Evolutionary conservation across 345 rosid species (phyloP).

Genomic region (Ceriops tagal): DNA sequence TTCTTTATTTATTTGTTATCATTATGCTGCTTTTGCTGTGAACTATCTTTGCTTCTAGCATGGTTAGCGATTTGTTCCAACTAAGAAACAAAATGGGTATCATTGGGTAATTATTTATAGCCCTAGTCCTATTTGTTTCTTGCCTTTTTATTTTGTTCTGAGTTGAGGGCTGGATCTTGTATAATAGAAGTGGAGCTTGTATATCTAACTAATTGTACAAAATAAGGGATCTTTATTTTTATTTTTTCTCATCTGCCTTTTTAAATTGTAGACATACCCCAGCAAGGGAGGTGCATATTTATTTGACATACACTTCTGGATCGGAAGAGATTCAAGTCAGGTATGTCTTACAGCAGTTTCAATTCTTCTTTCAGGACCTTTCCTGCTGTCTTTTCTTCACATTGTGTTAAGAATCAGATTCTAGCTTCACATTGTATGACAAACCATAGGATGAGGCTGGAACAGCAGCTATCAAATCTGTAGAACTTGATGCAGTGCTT

Average conservation of each 20-base stretch:
- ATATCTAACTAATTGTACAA: too few relatives aligned
- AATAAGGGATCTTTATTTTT: slow-evolving; percentile 5
- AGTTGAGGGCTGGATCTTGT: not conserved
- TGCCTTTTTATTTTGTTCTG: not conserved
- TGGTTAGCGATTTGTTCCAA: not conserved
- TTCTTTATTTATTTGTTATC: too few relatives aligned
- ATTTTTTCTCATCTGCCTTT: slow-evolving; percentile 10
- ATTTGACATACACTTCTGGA: slow-evolving; percentile 94
- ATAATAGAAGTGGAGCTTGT: not conserved
- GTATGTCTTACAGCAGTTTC: slow-evolving; percentile 32
- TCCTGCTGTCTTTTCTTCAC: slow-evolving; percentile 9
- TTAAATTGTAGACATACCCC: slow-evolving; percentile 59
- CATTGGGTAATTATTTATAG: not conserved
- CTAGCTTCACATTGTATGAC: slow-evolving; percentile 12
- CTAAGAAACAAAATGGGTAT: not conserved
- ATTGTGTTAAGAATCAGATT: slow-evolving; percentile 9
- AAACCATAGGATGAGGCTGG: slow-evolving; percentile 90
- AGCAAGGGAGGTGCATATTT: slow-evolving; percentile 82
- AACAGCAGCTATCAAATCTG: slow-evolving; percentile 93
- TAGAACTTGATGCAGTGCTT: slow-evolving; percentile 89
- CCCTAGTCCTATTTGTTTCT: not conserved
- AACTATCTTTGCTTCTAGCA: too few relatives aligned
- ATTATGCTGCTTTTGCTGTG: too few relatives aligned
- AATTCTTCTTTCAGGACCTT: slow-evolving; percentile 2
- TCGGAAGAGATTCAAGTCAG: slow-evolving; percentile 97